Percentiles rank a stretch among this genome's conserved stretches.
Conservation (phyloP, 163 green algal genomes). For the Scenedesmus sp. region DNA sequence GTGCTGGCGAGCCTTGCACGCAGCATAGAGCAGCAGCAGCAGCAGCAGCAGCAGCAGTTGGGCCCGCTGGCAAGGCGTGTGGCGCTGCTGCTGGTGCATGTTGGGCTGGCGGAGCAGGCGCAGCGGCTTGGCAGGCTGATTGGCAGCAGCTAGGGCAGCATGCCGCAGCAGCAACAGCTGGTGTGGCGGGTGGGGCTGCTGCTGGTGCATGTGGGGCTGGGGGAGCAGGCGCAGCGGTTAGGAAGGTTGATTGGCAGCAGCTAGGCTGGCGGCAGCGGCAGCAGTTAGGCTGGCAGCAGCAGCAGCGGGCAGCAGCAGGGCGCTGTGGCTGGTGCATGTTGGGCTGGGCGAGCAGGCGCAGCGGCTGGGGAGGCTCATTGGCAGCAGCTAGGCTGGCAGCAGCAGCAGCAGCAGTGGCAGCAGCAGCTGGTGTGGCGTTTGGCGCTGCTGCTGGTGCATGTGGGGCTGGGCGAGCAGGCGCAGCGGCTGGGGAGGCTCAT, state of each 20-base stretch:
- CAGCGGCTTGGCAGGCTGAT: slow-evolving; percentile 9
- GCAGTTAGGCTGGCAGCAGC: not conserved
- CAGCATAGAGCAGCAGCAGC: slow-evolving; percentile 53
- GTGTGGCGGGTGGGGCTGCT: slow-evolving; percentile 45
- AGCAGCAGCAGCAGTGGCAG: too few relatives aligned
- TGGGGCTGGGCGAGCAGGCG: slow-evolving; percentile 35
- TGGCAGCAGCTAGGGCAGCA: slow-evolving; percentile 1
- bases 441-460: slow-evolving; percentile 37
- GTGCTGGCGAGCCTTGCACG: slow-evolving; percentile 53
- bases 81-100: slow-evolving; percentile 43
- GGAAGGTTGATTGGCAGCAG: not conserved
- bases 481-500: not conserved
- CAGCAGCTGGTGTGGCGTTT: slow-evolving; percentile 38
- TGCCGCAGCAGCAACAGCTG: not conserved
- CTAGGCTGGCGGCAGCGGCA: not conserved
- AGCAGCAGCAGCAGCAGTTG: slow-evolving; percentile 14
- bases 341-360: too few relatives aligned
- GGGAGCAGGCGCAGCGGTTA: slow-evolving; percentile 22
- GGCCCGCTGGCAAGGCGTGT: slow-evolving; percentile 45
- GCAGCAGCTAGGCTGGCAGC: not conserved
- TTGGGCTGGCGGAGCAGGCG: slow-evolving; percentile 46
- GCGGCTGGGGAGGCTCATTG: not conserved
- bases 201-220: slow-evolving; percentile 51
- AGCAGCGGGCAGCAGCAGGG: too few relatives aligned
- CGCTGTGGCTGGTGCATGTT: too few relatives aligned